Evolutionary conservation across 2,329 filamentous ascomycete species (phyloP).

Genomic region (Aspergillus brunneoviolaceus): DNA sequence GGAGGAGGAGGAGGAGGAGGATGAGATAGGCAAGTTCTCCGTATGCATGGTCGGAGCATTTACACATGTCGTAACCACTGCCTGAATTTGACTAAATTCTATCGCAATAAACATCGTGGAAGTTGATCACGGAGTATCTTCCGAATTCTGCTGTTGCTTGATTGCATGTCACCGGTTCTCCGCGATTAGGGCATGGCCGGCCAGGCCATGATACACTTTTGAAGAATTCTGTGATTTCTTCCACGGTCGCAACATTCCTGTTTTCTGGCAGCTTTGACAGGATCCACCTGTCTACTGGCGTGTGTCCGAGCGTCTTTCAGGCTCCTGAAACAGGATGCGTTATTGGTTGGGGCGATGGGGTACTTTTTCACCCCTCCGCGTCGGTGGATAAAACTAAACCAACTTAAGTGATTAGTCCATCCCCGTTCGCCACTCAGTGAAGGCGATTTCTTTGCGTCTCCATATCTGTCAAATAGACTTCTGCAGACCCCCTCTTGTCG

Average conservation of each 20-base stretch:
- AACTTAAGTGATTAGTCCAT: not conserved
- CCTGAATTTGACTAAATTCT: not conserved
- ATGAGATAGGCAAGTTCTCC: not conserved
- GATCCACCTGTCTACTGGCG: not conserved
- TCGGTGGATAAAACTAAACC: not conserved
- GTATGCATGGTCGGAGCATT: not conserved
- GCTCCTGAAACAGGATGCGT: not conserved
- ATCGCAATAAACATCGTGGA: not conserved
- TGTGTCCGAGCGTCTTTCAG: not conserved
- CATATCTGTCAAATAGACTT: not conserved
- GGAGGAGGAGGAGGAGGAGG: too few relatives aligned
- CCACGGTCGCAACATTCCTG: not conserved
- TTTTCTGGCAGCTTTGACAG: not conserved
- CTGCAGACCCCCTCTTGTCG: not conserved
- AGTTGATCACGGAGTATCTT: not conserved
- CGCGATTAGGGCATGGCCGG: not conserved
- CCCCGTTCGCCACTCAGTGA: not conserved
- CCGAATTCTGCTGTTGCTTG: not conserved
- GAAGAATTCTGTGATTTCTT: not conserved
- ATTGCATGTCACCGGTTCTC: not conserved
- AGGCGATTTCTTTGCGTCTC: not conserved
- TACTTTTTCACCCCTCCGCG: not conserved
- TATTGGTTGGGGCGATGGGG: not conserved
- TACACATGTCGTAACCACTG: not conserved
- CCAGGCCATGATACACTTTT: not conserved